Base-by-base conservation (phyloP, 306 rosid genomes). In the Ochetophila trinervis region DNA sequence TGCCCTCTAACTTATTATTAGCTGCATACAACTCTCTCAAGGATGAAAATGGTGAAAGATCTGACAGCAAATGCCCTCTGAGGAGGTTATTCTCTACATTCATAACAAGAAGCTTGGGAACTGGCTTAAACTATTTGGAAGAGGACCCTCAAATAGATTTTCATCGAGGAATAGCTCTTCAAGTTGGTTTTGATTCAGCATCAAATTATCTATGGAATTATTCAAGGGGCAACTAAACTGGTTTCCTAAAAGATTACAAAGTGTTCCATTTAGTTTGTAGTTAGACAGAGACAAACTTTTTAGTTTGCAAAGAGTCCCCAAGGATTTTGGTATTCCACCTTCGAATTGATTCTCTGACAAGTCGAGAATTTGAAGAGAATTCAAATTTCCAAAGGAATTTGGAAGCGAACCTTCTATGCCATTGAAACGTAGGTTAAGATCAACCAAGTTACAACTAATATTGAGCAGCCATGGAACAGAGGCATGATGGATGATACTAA, bases 1-100 rank as follows among this genome's bases (percentile, higher is more conserved):
- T 53, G 1, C 69, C 76, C 53, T 54, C 53, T 11, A 70, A 37
- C 2, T 53, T 9, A 44, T 62, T 70, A 18, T 47, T 12, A 5
- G 23, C 8, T 11, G 42, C 34, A 48, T 62, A 13, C 67, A 62
- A 47, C 11, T 1, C 16, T 65, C 24, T 65, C 44, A 64, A 36
- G 17, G 19, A 27, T 8, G 63, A 34, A 18, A 35, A 32, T 15
- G 10, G 16, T 18, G 36, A 9, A 9, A 59, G 32, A 5, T 17
- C 47, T 3, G 32, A n/a, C n/a, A n/a, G 63, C 7, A 14, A 20
- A 6, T 23, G 12, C 20, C 62, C 35, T 6, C 9, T 36, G 42
- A 57, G 17, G 17, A 17, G 10, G 27, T 57, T 57, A 3, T 18
- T 8, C 20, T 6, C 35, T 5, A 57, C 19, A 32, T 57, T 36